Base-by-base conservation (phyloP, 371 early-diverging fungal species). In the Chytridium lagenaria region DNA sequence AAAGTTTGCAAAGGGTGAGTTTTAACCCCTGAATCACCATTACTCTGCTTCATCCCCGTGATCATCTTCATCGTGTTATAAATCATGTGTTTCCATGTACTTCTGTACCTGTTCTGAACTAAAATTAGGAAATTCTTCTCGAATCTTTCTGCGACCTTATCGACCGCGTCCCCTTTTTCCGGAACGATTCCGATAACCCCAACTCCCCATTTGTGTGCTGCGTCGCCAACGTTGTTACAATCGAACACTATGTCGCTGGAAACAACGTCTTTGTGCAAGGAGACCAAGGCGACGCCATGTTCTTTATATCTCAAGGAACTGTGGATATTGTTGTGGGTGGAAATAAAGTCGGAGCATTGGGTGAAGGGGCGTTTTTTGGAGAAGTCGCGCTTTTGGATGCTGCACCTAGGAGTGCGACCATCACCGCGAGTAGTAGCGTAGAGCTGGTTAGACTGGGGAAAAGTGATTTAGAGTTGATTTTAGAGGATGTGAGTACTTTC, bases 301-400 rank as follows among this genome's bases (percentile, higher is more conserved):
- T 63, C 65, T 81, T 81, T 59, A 81, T 81, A 33, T 67, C 77
- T 30, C 39, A 34, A 19, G 81, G 81, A 36, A 59, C 50, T 3
- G 74, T 74, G 16, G 71, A 75, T n/a, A 73, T 77, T 57, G 71
- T 80, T 0, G 75, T 66, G 30, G 65, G 68, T 50, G 69, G 71
- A 2, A 71, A 68, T 28, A 67, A 50, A 26, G 72, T 76, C 28
- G 76, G 57, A 5, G 34, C 26, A 19, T 68, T 79, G 1, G 31
- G 31, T 16, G 76, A 75, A 16, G 79, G 79, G 15, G 50, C 69
- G 12, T 79, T 79, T 59, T 79, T 79, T 51, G 79, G 79, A 10
- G 82, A 81, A 50, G 76, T 81, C 51, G 77, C 78, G 2, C 73
- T 81, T 1, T 59, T 81, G 10, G 79, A 50, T 10, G 44, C 76